Percentiles rank a stretch among this genome's conserved stretches.
phyloP scores from a whole-genome alignment of 208 protist species.

The Naegleria fowleri region DNA sequence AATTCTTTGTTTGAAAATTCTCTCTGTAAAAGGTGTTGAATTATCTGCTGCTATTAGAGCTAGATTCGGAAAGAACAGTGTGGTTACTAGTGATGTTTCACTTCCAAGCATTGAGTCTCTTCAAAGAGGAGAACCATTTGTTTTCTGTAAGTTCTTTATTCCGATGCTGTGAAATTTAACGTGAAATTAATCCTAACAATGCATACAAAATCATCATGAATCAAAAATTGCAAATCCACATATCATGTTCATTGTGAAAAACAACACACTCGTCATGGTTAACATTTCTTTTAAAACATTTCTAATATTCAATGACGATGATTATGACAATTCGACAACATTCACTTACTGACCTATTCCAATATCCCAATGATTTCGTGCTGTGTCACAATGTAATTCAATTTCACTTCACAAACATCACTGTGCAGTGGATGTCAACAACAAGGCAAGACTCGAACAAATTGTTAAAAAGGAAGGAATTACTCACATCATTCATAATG shows the following conservation, averaged over 20 bases:
- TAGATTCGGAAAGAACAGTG: slow-evolving; percentile 60
- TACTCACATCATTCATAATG: slow-evolving; percentile 63
- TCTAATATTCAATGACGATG: too few relatives aligned
- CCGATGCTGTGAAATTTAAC: neutral
- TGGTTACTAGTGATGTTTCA: slow-evolving; percentile 61
- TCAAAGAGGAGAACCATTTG: neutral
- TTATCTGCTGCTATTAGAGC: slow-evolving; percentile 47
- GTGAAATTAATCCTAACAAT: neutral
- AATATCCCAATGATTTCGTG: too few relatives aligned
- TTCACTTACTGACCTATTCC: too few relatives aligned
- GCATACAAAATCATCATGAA: too few relatives aligned
- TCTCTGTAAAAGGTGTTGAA: slow-evolving; percentile 49
- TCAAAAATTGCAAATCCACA: too few relatives aligned
- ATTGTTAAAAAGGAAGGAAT: slow-evolving; percentile 49
- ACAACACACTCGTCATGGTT: too few relatives aligned
- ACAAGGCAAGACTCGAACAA: slow-evolving; percentile 40
- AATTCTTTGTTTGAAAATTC: too few relatives aligned
- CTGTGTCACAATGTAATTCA: too few relatives aligned
- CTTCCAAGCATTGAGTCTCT: slow-evolving; percentile 29
- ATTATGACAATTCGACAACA: too few relatives aligned
- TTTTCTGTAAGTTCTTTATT: neutral
- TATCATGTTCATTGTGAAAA: too few relatives aligned
- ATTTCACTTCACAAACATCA: neutral
- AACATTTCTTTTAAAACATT: too few relatives aligned
- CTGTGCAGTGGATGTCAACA: slow-evolving; percentile 44